Evolutionary conservation across 371 early-diverging fungal species (phyloP), one percentile per base, ranked within the genome.

Genomic region (Smittium mucronatum): DNA sequence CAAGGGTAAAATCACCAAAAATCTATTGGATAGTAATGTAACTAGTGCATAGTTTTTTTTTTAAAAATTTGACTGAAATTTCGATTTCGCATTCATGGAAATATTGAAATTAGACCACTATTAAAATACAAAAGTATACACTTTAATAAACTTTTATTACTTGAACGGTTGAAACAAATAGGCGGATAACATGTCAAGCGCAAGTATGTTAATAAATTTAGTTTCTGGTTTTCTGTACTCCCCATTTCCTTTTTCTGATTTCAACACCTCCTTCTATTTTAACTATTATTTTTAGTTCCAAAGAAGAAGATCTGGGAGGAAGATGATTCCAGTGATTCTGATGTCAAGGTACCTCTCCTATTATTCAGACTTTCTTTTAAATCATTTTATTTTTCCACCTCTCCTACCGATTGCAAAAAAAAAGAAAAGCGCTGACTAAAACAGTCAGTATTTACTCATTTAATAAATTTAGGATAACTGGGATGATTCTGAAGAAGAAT

Each of bases 281-380:
- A 5, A 47, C 5, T 47, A 47, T 47, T 47, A 11, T 21, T 47
- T n/a, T 69, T 73, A 35, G 79, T 74, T 35, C 75, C 75, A 65
- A 77, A 80, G 59, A 74, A 76, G 59, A 87, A 84, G 78, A 82
- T 83, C 73, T 92, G 92, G 92, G 90, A 87, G 61, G 92, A 91
- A 73, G 94, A 93, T 70, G 92, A 92, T 72, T 87, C 76, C 2
- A 88, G 88, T 32, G 91, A 90, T 25, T 85, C 86, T 67, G 84
- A 84, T 57, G 77, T 84, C 75, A 84, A 83, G 74, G 85, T 83
- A 73, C 35, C 68, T 59, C 34, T 47, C 47, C 47, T 47, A 47
- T 47, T 21, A 5, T 11, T 47, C 21, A 47, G 21, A 11, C 11
- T 47, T 47, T 47, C 21, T 47, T n/a, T n/a, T n/a, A n/a, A n/a